Percentiles rank a stretch among this genome's conserved stretches.
Evolutionary conservation across 805 yeast species (phyloP).

Genomic region (Candida koratica): DNA sequence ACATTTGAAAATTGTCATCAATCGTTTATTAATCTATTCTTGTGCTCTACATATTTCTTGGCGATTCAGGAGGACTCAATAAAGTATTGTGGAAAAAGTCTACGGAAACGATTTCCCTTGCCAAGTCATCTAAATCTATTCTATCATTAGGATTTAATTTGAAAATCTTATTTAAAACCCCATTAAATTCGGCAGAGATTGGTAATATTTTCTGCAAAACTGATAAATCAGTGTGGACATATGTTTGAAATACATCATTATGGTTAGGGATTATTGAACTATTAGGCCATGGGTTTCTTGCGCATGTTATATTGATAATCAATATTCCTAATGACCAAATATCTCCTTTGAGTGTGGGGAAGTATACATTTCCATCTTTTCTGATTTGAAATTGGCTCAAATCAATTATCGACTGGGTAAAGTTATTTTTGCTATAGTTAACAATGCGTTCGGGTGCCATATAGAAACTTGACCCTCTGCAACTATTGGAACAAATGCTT

Average conservation of each 20-base stretch:
- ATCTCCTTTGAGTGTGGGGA: conserved; percentile 75
- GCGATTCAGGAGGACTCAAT: conserved; percentile 17
- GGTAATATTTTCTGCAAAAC: conserved; percentile 69
- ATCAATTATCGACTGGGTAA: conserved; percentile 26
- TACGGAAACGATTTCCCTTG: conserved; percentile 31
- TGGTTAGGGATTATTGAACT: conserved; percentile 60
- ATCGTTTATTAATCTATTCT: too few relatives aligned
- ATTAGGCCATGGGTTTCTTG: conserved; percentile 87
- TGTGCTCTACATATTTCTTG: conserved; percentile 10
- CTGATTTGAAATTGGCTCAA: conserved; percentile 22
- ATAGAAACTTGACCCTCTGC: conserved; percentile 84
- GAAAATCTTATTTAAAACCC: conserved; percentile 45
- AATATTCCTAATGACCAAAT: conserved; percentile 81
- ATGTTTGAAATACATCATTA: conserved; percentile 57
- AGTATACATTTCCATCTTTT: conserved; percentile 18
- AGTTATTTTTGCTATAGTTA: conserved; percentile 35
- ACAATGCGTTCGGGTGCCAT: conserved; percentile 88
- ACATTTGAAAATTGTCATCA: too few relatives aligned
- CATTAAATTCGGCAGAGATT: conserved; percentile 58
- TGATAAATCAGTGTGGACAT: conserved; percentile 47
- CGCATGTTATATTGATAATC: conserved; percentile 72
- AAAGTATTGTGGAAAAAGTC: conserved; percentile 27
- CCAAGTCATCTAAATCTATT: conserved; percentile 36
- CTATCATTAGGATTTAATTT: conserved; percentile 48
- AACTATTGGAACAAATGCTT: conserved; percentile 60